Percentiles rank a stretch among this genome's conserved stretches.
These are phyloP conservation scores for Ceratocystiopsis minuta DNA, from an alignment of 2,329 filamentous ascomycete species.

Conservation along the genomic window DNA sequence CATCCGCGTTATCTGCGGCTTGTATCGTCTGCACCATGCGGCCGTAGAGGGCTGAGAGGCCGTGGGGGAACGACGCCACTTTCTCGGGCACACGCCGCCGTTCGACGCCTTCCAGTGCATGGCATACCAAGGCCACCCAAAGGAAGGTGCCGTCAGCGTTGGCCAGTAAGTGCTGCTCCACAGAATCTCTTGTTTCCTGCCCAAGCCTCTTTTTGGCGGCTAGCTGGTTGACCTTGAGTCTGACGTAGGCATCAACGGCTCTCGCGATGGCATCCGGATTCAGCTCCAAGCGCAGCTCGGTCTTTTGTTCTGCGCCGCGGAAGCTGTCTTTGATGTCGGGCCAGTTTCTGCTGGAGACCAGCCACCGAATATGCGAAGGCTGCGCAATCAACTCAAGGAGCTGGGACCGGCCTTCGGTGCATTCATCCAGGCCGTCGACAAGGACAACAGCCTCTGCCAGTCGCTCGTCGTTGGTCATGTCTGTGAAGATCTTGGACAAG, in stretches of 20 bases:
- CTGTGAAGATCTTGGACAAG: constrained; percentile 20
- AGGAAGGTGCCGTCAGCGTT: constrained; percentile 25
- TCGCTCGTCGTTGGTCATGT: constrained; percentile 20
- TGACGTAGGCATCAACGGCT: constrained; percentile 22
- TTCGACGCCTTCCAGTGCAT: constrained; percentile 9
- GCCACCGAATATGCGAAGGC: constrained; percentile 19
- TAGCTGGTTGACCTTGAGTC: constrained; percentile 16
- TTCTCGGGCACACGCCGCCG: constrained; percentile 8
- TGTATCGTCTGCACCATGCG: constrained; percentile 20
- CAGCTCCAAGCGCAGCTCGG: constrained; percentile 19
- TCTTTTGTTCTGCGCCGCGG: constrained; percentile 6
- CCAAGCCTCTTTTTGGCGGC: constrained; percentile 13
- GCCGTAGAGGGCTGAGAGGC: constrained; percentile 19
- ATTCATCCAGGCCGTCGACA: constrained; percentile 31
- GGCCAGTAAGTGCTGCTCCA: constrained; percentile 11
- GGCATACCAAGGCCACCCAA: constrained; percentile 24
- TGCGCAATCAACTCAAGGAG: constrained; percentile 20
- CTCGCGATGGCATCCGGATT: constrained; percentile 12
- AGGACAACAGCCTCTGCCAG: constrained; percentile 18
- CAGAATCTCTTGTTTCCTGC: constrained; percentile 3
- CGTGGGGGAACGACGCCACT: constrained; percentile 15
- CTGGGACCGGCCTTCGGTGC: constrained; percentile 8
- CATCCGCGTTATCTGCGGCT: constrained; percentile 11
- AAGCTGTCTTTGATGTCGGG: constrained; percentile 18
- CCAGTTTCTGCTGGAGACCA: constrained; percentile 25